Base-by-base conservation (phyloP, 108 stramenopile genomes). In the Discostella stelligeroides region DNA sequence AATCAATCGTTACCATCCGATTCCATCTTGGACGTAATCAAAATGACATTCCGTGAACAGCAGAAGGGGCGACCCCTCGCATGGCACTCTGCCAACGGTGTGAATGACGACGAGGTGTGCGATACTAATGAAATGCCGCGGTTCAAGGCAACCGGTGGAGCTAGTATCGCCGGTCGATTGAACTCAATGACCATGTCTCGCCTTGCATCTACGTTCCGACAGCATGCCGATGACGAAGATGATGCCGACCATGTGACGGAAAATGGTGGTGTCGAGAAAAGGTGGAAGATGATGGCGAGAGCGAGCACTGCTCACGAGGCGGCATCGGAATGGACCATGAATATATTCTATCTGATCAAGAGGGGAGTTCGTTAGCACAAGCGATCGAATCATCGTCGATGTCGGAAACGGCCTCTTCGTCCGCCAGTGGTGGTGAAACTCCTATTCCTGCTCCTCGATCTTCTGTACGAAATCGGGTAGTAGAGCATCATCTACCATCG, bases 31-130 rank as follows among this genome's bases (percentile, higher is more conserved):
- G 34, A 34, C 34, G 34, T 34, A 6, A 63, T 24, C 21, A 61
- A 61, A 63, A 63, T 63, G 62, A 63, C 62, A 7, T 63, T 18
- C 23, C 62, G 62, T 17, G 62, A 63, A 48, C 45, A 45, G 28
- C 17, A 4, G 4, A 63, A 63, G 21, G 62, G 62, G 4, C 62
- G 41, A 30, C 46, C 62, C 2, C 23, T 63, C 18, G 62, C 62
- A 30, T 63, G 62, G 62, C 62, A 63, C 42, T 63, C 62, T 18
- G 29, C 20, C 42, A 63, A 63, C 18, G 62, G 62, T 30, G 62
- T 63, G 5, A 63, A 63, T 48, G 62, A 63, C 8, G 57, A 58
- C n/a, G 62, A 47, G 42, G 43, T 28, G 4, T 63, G 46, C 25
- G 62, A 63, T 48, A 42, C 62, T 7, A 41, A 63, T 8, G 43